These are phyloP conservation scores for Thelonectria rubi DNA, from an alignment of 2,329 filamentous ascomycete genomes.

Conservation along the genomic window DNA sequence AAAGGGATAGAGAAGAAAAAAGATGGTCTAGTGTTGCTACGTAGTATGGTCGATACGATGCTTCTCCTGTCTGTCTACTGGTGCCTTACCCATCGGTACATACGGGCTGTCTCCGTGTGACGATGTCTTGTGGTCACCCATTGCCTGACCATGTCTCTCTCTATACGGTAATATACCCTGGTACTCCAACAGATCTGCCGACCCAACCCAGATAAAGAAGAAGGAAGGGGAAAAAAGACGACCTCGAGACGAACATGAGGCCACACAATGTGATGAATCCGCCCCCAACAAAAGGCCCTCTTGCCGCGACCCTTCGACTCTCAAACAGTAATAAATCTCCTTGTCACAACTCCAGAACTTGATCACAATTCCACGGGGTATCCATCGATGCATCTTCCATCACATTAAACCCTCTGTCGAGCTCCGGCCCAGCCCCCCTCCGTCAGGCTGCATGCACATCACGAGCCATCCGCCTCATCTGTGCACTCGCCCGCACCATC, in stretches of 20 bases:
- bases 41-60: neutral
- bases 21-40: neutral
- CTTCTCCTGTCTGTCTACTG: no score
- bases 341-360: constrained; percentile 11
- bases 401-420: constrained; percentile 17
- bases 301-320: constrained; percentile 9
- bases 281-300: constrained; percentile 1
- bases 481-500: constrained; percentile 18
- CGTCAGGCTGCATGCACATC: constrained; percentile 33
- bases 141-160: constrained; percentile 7
- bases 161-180: constrained; percentile 7
- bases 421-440: constrained; percentile 16
- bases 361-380: constrained; percentile 32
- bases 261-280: neutral
- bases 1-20: neutral
- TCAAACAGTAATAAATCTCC: constrained; percentile 17
- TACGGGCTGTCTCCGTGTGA: neutral
- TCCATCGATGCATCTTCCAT: constrained; percentile 32
- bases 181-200: constrained; percentile 19
- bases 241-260: neutral
- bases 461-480: constrained; percentile 13
- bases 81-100: no score
- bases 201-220: constrained; percentile 11
- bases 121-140: neutral
- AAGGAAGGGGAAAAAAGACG: constrained; percentile 12